Evolutionary conservation across 1,139 yeast genomes (phyloP).

Genomic region (Blastobotrys indianensis): DNA sequence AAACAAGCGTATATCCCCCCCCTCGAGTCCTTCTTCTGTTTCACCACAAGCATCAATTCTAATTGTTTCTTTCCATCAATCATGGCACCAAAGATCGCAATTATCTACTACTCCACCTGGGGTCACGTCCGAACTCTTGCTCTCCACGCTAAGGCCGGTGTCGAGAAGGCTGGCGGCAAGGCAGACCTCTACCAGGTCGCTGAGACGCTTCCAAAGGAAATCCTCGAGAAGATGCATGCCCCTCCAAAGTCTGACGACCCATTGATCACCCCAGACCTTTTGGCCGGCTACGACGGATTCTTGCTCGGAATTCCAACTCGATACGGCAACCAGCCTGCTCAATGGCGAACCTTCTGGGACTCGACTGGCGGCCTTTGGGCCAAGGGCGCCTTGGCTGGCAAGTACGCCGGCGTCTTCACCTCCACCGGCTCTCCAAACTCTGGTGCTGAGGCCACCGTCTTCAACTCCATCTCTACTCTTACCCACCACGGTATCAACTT

Average conservation of each 20-base stretch:
- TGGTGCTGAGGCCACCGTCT: constrained; percentile 69
- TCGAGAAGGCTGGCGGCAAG: constrained; percentile 64
- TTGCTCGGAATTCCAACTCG: constrained; percentile 81
- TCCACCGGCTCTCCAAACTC: constrained; percentile 83
- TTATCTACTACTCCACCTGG: constrained; percentile 75
- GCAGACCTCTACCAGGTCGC: constrained; percentile 68
- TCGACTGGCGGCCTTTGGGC: constrained; percentile 82
- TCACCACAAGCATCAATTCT: no score
- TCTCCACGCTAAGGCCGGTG: constrained; percentile 62
- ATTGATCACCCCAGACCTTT: constrained; percentile 47
- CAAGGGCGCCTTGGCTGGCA: constrained; percentile 64
- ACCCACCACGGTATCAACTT: constrained; percentile 76
- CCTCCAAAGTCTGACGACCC: constrained; percentile 66
- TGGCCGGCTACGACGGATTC: constrained; percentile 65
- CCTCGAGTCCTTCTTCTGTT: no score
- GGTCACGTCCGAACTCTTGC: constrained; percentile 72
- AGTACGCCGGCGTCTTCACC: constrained; percentile 69
- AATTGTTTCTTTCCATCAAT: no score
- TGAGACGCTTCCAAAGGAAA: constrained; percentile 67
- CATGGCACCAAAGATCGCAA: constrained; percentile 50
- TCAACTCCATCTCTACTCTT: constrained; percentile 59
- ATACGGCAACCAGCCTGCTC: constrained; percentile 77
- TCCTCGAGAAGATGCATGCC: constrained; percentile 56
- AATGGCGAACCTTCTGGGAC: constrained; percentile 78
- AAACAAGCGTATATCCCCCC: no score